These are phyloP conservation scores for Stentor roeselii DNA, from an alignment of 73 alveolate species.

Conservation along the genomic window DNA sequence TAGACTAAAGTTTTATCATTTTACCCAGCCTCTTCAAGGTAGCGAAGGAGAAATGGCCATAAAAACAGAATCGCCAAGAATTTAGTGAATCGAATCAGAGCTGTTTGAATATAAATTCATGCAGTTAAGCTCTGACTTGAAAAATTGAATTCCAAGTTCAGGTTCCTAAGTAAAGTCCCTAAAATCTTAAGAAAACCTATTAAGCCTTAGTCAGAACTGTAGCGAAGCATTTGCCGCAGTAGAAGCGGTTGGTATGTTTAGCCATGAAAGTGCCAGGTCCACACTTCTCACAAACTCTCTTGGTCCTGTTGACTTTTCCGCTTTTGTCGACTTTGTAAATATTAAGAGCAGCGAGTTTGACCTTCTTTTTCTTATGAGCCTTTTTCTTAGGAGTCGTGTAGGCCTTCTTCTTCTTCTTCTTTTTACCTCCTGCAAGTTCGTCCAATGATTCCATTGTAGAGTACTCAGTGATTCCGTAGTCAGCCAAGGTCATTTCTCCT, in stretches of 20 bases:
- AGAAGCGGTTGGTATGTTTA: conserved; percentile 78
- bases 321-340: conserved; percentile 71
- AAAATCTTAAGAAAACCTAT: too few species aligned
- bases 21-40: too few species aligned
- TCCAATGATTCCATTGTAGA: conserved; percentile 52
- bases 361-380: conserved; percentile 75
- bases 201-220: too few species aligned
- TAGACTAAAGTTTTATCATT: too few species aligned
- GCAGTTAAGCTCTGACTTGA: too few species aligned
- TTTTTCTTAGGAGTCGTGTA: conserved; percentile 74
- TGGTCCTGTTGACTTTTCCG: conserved; percentile 65
- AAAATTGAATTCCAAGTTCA: too few species aligned
- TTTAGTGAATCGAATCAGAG: too few species aligned
- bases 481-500: conserved; percentile 1
- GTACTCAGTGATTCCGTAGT: conserved; percentile 29
- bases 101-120: too few species aligned
- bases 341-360: conserved; percentile 61
- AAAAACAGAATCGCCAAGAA: too few species aligned
- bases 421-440: conserved; percentile 77
- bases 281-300: conserved; percentile 72
- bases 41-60: too few species aligned
- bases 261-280: conserved; percentile 88
- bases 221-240: conserved; percentile 72
- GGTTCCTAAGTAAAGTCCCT: too few species aligned
- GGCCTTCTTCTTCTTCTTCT: conserved; percentile 81